These are phyloP conservation scores for Didymosphaeria variabile DNA, from an alignment of 2,329 filamentous ascomycete genomes.

Conservation along the genomic window DNA sequence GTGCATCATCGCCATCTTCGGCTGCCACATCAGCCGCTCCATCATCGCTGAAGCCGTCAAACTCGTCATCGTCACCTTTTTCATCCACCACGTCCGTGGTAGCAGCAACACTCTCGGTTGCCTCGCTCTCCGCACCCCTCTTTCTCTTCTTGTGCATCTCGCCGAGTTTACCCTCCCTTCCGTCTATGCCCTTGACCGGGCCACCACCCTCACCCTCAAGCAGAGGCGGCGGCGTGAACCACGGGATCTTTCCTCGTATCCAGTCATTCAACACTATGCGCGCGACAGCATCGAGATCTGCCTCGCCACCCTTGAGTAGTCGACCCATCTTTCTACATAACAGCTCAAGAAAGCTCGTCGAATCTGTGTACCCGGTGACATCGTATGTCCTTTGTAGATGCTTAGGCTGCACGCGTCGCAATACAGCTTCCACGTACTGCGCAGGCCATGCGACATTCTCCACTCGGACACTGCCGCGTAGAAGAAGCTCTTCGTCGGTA, in stretches of 20 bases:
- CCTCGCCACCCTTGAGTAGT: conserved; percentile 89
- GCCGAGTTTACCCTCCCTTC: conserved; percentile 79
- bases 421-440: conserved; percentile 88
- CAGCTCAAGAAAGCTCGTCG: conserved; percentile 84
- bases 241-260: conserved; percentile 91
- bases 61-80: conserved; percentile 34
- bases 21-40: conserved; percentile 23
- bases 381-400: conserved; percentile 96
- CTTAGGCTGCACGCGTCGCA: conserved; percentile 80
- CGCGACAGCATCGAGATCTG: conserved; percentile 91
- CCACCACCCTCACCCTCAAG: conserved; percentile 46
- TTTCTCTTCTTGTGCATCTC: conserved; percentile 86
- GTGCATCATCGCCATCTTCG: conserved; percentile 25
- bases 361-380: conserved; percentile 77
- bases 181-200: conserved; percentile 60
- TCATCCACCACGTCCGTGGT: conserved; percentile 2
- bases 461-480: conserved; percentile 90
- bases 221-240: conserved; percentile 84
- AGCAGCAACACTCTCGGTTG: conserved; percentile 30
- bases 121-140: conserved; percentile 53
- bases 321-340: conserved; percentile 88
- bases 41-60: conserved; percentile 44
- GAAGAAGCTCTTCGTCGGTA: conserved; percentile 84
- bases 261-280: conserved; percentile 99
- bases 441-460: conserved; percentile 97